These are phyloP conservation scores for Phytophthora quininea DNA, from an alignment of 352 stramenopile genomes.

Conservation along the genomic window DNA sequence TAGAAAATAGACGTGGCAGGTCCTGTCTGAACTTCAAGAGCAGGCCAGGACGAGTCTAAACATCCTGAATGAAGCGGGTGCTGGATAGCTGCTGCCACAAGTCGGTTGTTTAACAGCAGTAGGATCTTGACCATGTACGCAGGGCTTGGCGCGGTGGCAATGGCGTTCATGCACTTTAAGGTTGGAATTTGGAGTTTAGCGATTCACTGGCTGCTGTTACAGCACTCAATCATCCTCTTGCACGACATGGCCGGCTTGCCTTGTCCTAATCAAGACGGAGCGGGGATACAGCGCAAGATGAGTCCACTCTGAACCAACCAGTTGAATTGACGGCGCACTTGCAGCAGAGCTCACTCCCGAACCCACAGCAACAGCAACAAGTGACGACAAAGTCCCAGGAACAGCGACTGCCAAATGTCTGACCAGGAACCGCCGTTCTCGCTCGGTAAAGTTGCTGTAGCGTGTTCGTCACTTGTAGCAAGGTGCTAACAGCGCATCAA, in stretches of 20 bases:
- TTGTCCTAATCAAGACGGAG: constrained; percentile 1
- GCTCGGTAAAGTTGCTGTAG: constrained; percentile 21
- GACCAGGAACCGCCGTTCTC: constrained; percentile 45
- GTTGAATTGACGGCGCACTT: background rate
- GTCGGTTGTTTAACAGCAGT: constrained; percentile 1
- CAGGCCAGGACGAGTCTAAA: constrained; percentile 13
- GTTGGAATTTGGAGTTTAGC: too few species aligned
- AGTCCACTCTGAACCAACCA: background rate
- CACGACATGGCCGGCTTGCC: too few species aligned
- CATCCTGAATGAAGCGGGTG: constrained; percentile 33
- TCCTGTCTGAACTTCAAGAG: constrained; percentile 17
- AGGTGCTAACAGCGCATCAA: background rate
- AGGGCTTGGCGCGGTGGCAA: too few species aligned
- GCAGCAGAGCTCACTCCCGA: constrained; percentile 17
- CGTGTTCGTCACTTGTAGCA: too few species aligned
- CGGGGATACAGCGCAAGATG: constrained; percentile 1
- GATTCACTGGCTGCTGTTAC: constrained; percentile 9
- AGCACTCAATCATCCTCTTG: constrained; percentile 16
- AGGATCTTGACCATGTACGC: too few species aligned
- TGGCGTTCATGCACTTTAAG: too few species aligned
- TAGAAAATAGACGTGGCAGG: too few species aligned
- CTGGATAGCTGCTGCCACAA: background rate
- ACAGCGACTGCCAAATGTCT: constrained; percentile 21
- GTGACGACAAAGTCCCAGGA: background rate
- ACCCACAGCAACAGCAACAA: constrained; percentile 24